Evolutionary conservation across 129 eudicot genomes (phyloP), one percentile per base, ranked within the genome.

Genomic region (Arctium lappa): DNA sequence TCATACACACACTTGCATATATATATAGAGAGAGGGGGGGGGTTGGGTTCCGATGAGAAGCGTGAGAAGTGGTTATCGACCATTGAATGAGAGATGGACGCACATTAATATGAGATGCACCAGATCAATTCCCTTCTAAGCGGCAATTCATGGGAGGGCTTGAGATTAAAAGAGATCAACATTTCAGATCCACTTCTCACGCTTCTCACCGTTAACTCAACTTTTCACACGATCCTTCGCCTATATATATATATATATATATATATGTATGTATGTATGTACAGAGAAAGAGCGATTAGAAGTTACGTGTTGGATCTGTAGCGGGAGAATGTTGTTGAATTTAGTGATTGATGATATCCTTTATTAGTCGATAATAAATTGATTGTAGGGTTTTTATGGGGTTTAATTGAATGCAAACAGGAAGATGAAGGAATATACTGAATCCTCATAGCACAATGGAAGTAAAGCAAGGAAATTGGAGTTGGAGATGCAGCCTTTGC

Each of bases 291-390:
- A 46, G 39, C 39, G 77, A 78, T 73, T 63, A 30, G 62, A 79
- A 70, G 88, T 32, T 91, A 91, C 89, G 70, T 84, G 77, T 85
- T 85, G 88, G 88, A 72, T 11, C 81, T 85, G 84, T 80, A 72
- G 86, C 79, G 12, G 83, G 77, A 30, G 9, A 80, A 40, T 76
- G 79, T 68, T 65, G 76, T 68, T 12, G 62, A 69, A 63, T 29
- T 77, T 60, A 2, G 74, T 40, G 87, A 72, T 65, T 69, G 85
- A 32, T 74, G 83, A 63, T 11, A 69, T 70, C 39, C 7, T 63
- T 68, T 42, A 9, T 68, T 42, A 9, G 84, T 65, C 89, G 86
- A 65, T 74, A 82, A 56, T 16, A 80, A 75, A 53, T 30, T 82
- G 65, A 13, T 76, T 69, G 13, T 69, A 32, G 86, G 79, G 27